These are phyloP conservation scores for Fusarium vanettenii DNA, from an alignment of 2,329 filamentous ascomycete genomes.

Conservation along the genomic window DNA sequence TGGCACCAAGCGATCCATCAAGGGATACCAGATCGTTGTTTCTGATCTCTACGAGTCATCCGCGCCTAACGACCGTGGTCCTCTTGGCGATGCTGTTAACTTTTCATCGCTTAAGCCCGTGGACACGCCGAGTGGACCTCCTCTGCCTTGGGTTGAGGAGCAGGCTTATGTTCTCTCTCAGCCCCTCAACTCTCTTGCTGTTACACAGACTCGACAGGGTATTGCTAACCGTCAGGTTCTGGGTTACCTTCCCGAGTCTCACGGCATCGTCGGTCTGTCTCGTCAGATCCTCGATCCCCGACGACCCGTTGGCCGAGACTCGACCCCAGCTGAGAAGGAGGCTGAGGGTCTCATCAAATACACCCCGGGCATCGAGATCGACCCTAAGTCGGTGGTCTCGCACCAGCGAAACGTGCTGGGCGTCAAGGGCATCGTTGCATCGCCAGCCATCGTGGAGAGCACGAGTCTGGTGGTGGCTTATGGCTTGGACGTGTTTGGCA, in stretches of 20 bases:
- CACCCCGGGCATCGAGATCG: slow-evolving; percentile 80
- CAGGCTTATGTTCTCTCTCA: slow-evolving; percentile 86
- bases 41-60: slow-evolving; percentile 92
- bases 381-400: slow-evolving; percentile 82
- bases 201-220: slow-evolving; percentile 91
- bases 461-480: slow-evolving; percentile 91
- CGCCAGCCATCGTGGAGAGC: slow-evolving; percentile 87
- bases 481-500: slow-evolving; percentile 89
- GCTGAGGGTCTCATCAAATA: slow-evolving; percentile 84
- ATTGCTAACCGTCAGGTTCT: slow-evolving; percentile 88
- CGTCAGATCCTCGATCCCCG: slow-evolving; percentile 85
- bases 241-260: slow-evolving; percentile 78
- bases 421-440: slow-evolving; percentile 77
- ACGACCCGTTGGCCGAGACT: slow-evolving; percentile 85
- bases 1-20: slow-evolving; percentile 67
- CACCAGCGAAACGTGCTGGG: slow-evolving; percentile 87
- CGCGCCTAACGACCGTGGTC: slow-evolving; percentile 84
- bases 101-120: slow-evolving; percentile 81
- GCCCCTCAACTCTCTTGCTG: slow-evolving; percentile 81
- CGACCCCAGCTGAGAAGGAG: slow-evolving; percentile 80
- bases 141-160: slow-evolving; percentile 79
- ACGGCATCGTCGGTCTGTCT: slow-evolving; percentile 83
- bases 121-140: slow-evolving; percentile 63
- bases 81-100: slow-evolving; percentile 75
- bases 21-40: slow-evolving; percentile 87